Conservation (phyloP, 768 basidiomycete genomes). For the Leccinum uliginosum region DNA sequence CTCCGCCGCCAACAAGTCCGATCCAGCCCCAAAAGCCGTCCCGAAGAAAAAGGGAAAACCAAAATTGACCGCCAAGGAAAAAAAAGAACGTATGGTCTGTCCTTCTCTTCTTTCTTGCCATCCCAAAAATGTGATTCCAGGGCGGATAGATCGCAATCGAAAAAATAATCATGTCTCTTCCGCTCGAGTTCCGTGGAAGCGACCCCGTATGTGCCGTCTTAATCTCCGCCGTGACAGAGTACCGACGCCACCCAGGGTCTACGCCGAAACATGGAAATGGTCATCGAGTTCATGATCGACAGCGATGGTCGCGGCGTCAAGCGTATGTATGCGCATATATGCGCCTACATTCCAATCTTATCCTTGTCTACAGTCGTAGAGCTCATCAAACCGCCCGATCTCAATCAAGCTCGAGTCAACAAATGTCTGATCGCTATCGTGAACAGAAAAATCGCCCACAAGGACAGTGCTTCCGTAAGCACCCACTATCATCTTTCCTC, state of each 20-base stretch:
- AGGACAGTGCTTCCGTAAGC: constrained; percentile 62
- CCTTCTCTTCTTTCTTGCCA: neutral
- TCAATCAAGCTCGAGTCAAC: constrained; percentile 88
- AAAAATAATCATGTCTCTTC: constrained; percentile 68
- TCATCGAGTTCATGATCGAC: constrained; percentile 75
- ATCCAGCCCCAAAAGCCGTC: constrained; percentile 33
- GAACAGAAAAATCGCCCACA: constrained; percentile 77
- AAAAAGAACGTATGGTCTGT: constrained; percentile 72
- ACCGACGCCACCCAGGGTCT: constrained; percentile 45
- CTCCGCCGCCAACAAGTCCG: constrained; percentile 34
- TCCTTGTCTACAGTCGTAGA: constrained; percentile 57
- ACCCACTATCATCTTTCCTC: neutral
- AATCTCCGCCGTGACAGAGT: neutral
- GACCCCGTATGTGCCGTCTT: constrained; percentile 61
- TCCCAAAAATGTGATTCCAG: neutral
- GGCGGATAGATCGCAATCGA: constrained; percentile 53
- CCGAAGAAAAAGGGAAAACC: constrained; percentile 56
- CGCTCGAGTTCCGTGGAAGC: constrained; percentile 86
- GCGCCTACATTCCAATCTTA: constrained; percentile 4
- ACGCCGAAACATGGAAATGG: constrained; percentile 72
- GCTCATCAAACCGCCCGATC: constrained; percentile 72
- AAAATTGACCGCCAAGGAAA: constrained; percentile 74
- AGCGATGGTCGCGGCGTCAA: constrained; percentile 56
- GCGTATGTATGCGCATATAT: constrained; percentile 47
- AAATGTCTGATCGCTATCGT: constrained; percentile 92